Evolutionary conservation across 2,329 filamentous ascomycete species (phyloP), one percentile per base, ranked within the genome.

Genomic region (Nemania bipapillata): DNA sequence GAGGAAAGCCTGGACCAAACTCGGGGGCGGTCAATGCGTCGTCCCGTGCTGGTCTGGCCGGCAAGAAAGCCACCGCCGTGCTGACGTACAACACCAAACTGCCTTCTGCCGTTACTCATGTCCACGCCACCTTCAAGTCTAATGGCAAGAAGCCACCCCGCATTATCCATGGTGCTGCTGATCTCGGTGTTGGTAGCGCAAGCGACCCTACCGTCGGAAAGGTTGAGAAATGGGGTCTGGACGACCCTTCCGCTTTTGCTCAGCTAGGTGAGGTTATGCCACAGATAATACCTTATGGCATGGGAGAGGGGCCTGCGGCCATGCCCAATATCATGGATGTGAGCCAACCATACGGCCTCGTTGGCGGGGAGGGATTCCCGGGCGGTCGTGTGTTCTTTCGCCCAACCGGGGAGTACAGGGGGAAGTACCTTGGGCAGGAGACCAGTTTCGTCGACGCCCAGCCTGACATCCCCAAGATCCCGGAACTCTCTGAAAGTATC

Each of bases 301-400:
- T 94, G 57, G 93, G 92, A 3, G 84, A 92, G 35, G 94, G 93
- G 4, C 90, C 93, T 59, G 89, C 93, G 9, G 93, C 91, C 17
- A 83, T 90, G 26, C 92, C 92, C 1, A 97, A 97, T 75, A 87
- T 92, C 40, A 94, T 97, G 91, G 94, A 97, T 77, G 88, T 97
- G 40, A 97, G 94, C 76, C 92, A 95, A 74, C 87, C 88, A 8
- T 94, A 92, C 77, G 95, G 95, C 8, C 88, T 95, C 81, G 82
- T 97, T 7, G 90, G 92, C 62, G 95, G 94, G 2, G 93, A 97
- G 82, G 94, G 93, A 1, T 93, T 91, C 64, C 94, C 94, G 0
- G 92, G 92, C 56, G 94, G 95, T 3, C 89, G 91, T 64, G 86
- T 89, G 52, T 96, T 94, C 78, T 96, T 91, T 76, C 91, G 93